These are phyloP conservation scores for Nannochloropsis salina DNA, from an alignment of 108 stramenopile genomes.

Conservation along the genomic window DNA sequence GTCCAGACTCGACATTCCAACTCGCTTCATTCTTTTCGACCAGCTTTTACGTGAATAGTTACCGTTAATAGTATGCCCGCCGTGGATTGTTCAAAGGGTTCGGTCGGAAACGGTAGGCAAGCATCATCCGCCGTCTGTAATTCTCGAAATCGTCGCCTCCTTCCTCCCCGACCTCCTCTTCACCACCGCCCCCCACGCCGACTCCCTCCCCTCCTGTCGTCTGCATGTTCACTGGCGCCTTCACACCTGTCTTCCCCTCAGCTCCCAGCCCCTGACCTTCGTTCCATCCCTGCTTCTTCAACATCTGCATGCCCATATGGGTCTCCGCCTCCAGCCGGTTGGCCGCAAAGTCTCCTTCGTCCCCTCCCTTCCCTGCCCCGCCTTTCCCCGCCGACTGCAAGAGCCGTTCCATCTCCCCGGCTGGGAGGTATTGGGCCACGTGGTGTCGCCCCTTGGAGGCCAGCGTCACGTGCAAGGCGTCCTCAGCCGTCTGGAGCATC, in stretches of 20 bases:
- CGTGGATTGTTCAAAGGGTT: constrained; percentile 48
- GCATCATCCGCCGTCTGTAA: constrained; percentile 50
- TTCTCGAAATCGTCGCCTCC: constrained; percentile 43
- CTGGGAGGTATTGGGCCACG: constrained; percentile 40
- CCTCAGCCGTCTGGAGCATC: constrained; percentile 44
- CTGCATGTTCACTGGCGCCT: constrained; percentile 36
- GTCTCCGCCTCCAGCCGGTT: background rate
- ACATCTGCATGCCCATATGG: background rate
- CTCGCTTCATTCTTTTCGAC: background rate
- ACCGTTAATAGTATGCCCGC: constrained; percentile 35
- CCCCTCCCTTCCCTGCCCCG: constrained; percentile 25
- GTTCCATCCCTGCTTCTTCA: background rate
- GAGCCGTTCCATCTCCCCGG: constrained; percentile 36
- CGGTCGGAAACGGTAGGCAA: constrained; percentile 44
- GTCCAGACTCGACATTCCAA: no score
- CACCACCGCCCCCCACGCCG: constrained; percentile 25
- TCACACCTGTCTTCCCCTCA: background rate
- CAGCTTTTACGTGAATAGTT: background rate
- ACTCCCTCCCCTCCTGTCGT: constrained; percentile 30
- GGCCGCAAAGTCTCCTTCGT: background rate
- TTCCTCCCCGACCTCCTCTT: constrained; percentile 21
- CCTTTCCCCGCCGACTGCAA: constrained; percentile 24
- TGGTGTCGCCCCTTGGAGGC: constrained; percentile 32
- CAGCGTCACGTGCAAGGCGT: constrained; percentile 23
- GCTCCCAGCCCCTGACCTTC: background rate